Evolutionary conservation across 2,329 filamentous ascomycete genomes (phyloP), one percentile per base, ranked within the genome.

Genomic region (Colletotrichum musae): DNA sequence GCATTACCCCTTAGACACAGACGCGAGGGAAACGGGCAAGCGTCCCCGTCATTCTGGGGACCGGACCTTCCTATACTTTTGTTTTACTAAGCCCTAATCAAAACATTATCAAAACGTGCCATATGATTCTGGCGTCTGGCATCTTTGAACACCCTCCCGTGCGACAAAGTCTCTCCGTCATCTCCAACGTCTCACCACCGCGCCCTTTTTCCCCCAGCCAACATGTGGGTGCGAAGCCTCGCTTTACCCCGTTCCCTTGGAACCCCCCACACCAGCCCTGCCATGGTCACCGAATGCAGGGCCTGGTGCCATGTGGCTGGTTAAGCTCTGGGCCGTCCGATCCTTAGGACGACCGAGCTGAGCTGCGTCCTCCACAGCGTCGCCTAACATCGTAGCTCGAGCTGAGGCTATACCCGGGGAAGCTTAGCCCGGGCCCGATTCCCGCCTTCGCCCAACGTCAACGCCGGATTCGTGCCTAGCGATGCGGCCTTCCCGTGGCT

Each of bases 221-320:
- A 12, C 18, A 16, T 21, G 18, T 6, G 26, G 21, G 16, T 21
- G n/a, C 43, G 13, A 47, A 45, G 57, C 15, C 21, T 18, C 16
- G 5, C 4, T 10, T 18, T 18, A 16, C 26, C 48, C 18, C 48
- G 13, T 36, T 18, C 21, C 39, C 51, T 47, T 52, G 16, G 21
- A 50, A 3, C 60, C 16, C 18, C 45, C 41, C 26, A 18, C 26
- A 32, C 57, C 63, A 67, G 63, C 62, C 57, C 62, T 65, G 56
- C 10, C 56, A 52, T 26, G 45, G 50, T 54, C 9, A 32, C 51
- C 51, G 67, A 32, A 70, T 41, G 62, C 67, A 58, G 51, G 24
- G 16, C 21, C 36, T 48, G 26, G 47, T 41, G 32, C 62, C 57
- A 52, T 66, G 62, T 61, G 67, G 67, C 67, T 67, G 57, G 43